Evolutionary conservation across 2,329 filamentous ascomycete genomes (phyloP), one percentile per base, ranked within the genome.

Genomic region (Basipetospora chlamydospora): DNA sequence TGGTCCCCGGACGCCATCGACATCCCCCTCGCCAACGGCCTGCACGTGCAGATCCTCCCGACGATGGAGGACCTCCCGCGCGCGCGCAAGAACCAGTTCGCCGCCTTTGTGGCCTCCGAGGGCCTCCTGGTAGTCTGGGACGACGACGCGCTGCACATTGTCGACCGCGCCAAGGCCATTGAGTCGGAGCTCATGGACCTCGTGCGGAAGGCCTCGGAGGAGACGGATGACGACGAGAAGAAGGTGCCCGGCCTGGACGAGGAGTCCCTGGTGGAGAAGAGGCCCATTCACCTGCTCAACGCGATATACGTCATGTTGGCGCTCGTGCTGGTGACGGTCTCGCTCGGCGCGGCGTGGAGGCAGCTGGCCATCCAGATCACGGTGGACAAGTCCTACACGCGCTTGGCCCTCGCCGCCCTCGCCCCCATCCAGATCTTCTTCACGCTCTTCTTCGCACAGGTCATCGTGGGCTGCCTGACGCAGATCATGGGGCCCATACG

Each of bases 91-190:
- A 73, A 84, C 51, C 82, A 88, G 51, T 86, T 80, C 44, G 82
- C 81, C 10, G 82, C 83, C 6, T 87, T 88, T 51, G 67, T 88
- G 28, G 75, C 79, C 2, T 72, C 70, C 0, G 76, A 82, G 42
- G 72, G 73, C 4, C 61, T 87, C 5, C 60, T 90, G 1, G 62
- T 88, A 2, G 80, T 88, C 1, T 90, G 83, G 83, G 82, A 88
- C 45, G 82, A 88, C 45, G 80, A 87, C 39, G 72, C 81, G 1
- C 63, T 78, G 39, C 74, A 84, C 48, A 60, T 88, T 7, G 64
- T 86, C 5, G 59, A 71, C 38, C 66, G 81, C 38, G 82, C 80
- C 30, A 75, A 77, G 49, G 66, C 67, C 23, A 85, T 88, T 41
- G 80, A 88, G 54, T 70, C 71, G 3, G 78, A 85, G 51, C 62